Percentiles rank a stretch among this genome's conserved stretches.
phyloP scores from a whole-genome alignment of 441 rosid species.

The Pelargonium fulgidum region DNA sequence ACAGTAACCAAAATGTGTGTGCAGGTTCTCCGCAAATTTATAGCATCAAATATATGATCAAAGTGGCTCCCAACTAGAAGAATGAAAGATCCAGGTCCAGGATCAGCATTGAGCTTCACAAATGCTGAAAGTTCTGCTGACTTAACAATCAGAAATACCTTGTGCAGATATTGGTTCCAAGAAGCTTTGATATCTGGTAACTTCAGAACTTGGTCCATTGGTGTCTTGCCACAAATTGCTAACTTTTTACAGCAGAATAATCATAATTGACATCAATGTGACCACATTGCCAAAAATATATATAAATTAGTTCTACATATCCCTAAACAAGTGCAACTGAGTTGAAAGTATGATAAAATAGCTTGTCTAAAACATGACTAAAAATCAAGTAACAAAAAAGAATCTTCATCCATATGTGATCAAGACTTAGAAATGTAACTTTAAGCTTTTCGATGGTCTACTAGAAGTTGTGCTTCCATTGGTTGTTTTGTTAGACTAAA shows the following conservation, averaged over 20 bases:
- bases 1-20: conserved; percentile 22
- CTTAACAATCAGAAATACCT: conserved; percentile 13
- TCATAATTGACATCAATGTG: conserved; percentile 10
- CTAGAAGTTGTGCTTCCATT: neutral
- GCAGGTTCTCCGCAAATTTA: conserved; percentile 27
- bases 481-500: neutral
- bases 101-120: conserved; percentile 23
- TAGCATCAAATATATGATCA: conserved; percentile 22
- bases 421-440: conserved; percentile 1
- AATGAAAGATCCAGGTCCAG: conserved; percentile 23
- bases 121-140: conserved; percentile 19
- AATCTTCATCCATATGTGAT: neutral
- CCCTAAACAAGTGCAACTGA: conserved; percentile 4
- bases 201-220: conserved; percentile 27
- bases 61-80: conserved; percentile 21
- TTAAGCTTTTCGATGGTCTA: neutral
- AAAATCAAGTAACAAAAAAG: neutral
- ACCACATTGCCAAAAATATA: neutral
- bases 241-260: neutral
- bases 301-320: neutral
- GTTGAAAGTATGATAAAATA: neutral
- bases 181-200: conserved; percentile 17
- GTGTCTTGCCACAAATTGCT: conserved; percentile 18
- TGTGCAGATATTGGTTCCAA: conserved; percentile 11
- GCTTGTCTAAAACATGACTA: neutral